Base-by-base conservation (phyloP, 768 basidiomycete genomes). In the Asterophora parasitica region DNA sequence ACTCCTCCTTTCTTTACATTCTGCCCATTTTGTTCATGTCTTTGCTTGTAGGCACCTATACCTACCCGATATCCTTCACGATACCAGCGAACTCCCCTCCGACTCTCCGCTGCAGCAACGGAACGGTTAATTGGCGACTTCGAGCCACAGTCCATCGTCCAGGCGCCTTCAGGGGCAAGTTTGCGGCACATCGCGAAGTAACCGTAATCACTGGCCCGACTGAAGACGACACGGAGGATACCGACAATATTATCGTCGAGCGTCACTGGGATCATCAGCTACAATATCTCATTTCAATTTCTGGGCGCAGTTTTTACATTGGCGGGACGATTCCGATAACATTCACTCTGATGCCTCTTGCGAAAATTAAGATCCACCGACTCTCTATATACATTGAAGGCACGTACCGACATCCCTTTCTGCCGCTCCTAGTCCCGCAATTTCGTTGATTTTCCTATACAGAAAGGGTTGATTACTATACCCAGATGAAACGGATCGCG, bases 51-150 rank as follows among this genome's bases (percentile, higher is more conserved):
- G 93, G 93, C 15, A 87, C 82, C 4, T 97, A 98, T 63, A 91
- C 86, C 13, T 98, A 92, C 65, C 95, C 95, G 2, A 88, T 99
- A 58, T 88, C 88, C 11, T 93, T 97, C 63, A 74, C 83, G 13
- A 83, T 99, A 46, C 91, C 95, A 0, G 73, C 81, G 4, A 76
- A 79, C 49, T 75, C 85, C 3, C 92, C 93, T 2, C 90, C 95
- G 2, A 82, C 83, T 0, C 71, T 94, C 52, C 72, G 74, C 35
- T 83, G 83, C 51, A 79, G 84, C 32, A 86, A 79, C 55, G 95
- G 93, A 7, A 76, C 80, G 2, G 82, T 96, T 10, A 62, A 62
- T 1, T 99, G 96, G 83, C 71, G 73, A 35, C 76, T 97, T 16
- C 87, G 82, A 60, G 94, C 92, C 2, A 77, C 73, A 28, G 92